Conservation (phyloP, 1,284 basidiomycete genomes). For the Rhodotorula sp. region DNA sequence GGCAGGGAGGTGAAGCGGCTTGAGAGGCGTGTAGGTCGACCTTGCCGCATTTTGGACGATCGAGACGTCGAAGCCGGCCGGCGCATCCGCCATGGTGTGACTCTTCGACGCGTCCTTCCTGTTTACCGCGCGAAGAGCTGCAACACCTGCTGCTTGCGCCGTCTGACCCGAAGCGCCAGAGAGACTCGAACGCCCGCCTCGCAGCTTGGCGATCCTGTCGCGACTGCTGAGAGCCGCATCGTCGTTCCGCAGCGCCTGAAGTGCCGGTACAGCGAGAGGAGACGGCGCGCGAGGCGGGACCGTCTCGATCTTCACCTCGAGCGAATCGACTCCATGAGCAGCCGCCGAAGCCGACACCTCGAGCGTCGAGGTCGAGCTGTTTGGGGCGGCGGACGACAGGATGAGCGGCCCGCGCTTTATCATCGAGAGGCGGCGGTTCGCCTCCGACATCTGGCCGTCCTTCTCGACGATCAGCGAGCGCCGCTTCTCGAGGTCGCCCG, state of each 20-base stretch:
- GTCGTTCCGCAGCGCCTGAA: neutral
- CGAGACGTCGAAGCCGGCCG: constrained; percentile 4
- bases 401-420: constrained; percentile 6
- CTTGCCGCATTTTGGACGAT: neutral
- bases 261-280: neutral
- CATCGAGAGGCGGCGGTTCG: constrained; percentile 11
- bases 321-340: neutral
- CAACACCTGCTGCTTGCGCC: neutral
- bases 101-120: constrained; percentile 4
- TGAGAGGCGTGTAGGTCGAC: neutral
- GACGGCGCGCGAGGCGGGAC: neutral
- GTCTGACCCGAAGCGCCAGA: neutral
- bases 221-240: neutral
- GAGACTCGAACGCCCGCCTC: constrained; percentile 4
- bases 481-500: neutral
- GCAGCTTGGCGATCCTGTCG: constrained; percentile 6
- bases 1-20: neutral
- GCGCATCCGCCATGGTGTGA: constrained; percentile 1
- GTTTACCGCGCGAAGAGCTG: neutral
- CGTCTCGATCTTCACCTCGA: neutral
- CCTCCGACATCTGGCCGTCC: constrained; percentile 1
- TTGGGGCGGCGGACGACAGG: neutral
- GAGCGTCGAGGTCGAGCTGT: constrained; percentile 3
- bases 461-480: neutral
- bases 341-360: constrained; percentile 5